phyloP scores from a whole-genome alignment of 768 basidiomycete species.

The Tylopilus rubrobrunneus region DNA sequence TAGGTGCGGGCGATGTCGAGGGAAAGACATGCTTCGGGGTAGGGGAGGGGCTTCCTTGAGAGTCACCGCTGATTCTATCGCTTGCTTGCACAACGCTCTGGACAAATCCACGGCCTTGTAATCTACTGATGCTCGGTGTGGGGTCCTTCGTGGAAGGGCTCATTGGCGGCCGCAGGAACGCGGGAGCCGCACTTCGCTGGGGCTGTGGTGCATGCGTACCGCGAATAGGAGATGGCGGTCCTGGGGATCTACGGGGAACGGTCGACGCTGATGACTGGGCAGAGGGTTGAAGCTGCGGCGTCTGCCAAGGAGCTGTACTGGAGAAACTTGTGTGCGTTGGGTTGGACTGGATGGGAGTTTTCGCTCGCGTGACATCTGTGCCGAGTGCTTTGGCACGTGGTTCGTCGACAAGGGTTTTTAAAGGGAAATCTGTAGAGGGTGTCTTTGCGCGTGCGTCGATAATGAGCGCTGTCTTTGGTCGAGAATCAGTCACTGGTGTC shows the following conservation, averaged over 20 bases:
- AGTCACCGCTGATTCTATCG: slow-evolving; percentile 41
- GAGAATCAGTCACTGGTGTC: slow-evolving; percentile 17
- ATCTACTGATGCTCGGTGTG: slow-evolving; percentile 76
- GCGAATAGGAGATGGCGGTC: slow-evolving; percentile 38
- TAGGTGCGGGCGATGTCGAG: slow-evolving; percentile 29
- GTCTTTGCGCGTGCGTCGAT: slow-evolving; percentile 20
- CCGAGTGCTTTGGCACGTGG: slow-evolving; percentile 20
- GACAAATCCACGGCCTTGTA: slow-evolving; percentile 85
- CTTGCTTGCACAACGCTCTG: slow-evolving; percentile 77
- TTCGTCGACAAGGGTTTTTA: slow-evolving; percentile 15
- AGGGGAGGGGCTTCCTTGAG: slow-evolving; percentile 32
- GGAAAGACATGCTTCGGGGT: slow-evolving; percentile 26
- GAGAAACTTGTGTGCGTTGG: slow-evolving; percentile 17
- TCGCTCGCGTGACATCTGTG: slow-evolving; percentile 14
- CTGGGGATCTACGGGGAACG: slow-evolving; percentile 10
- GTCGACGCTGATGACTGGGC: slow-evolving; percentile 33
- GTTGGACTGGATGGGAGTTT: slow-evolving; percentile 17
- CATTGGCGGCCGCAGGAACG: slow-evolving; percentile 45
- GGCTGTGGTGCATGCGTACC: slow-evolving; percentile 40
- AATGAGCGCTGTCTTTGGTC: slow-evolving; percentile 11
- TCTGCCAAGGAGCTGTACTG: slow-evolving; percentile 19
- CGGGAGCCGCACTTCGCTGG: slow-evolving; percentile 48
- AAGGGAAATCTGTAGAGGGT: slow-evolving; percentile 10
- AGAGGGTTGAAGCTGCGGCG: slow-evolving; percentile 27
- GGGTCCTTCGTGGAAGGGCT: slow-evolving; percentile 59